Base-by-base conservation (phyloP, 768 basidiomycete species). In the Tephrocybe sp. region DNA sequence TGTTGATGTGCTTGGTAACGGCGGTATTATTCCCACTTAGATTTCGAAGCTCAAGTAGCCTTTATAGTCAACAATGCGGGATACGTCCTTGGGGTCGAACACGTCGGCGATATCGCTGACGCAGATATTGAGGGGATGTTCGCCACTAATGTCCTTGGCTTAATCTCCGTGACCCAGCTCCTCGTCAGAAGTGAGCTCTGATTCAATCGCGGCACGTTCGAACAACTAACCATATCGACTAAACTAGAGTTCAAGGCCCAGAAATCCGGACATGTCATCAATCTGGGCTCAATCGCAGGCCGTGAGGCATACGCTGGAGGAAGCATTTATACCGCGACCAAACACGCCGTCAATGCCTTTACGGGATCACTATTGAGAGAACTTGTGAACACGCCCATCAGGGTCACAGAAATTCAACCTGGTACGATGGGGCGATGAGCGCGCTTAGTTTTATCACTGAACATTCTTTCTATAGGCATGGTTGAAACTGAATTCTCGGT, bases 321-420 rank as follows among this genome's bases (percentile, higher is more conserved):
- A 7, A 79, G 86, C 54, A 89, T 98, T 58, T 98, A 97, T 69
- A 91, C 86, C 53, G 96, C 96, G 4, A 95, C 94, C 12, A 93
- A 93, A 61, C 78, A 82, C 56, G 91, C 90, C 18, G 87, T 99
- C 7, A 78, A 79, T 39, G 90, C 95, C 2, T 98, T 98, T 73
- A 89, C 84, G 19, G 84, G 83, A 31, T 79, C 87, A 5, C 71
- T 98, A 38, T 67, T 92, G 68, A 78, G 84, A 51, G 96, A 98
- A 65, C 76, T 98, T 28, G 94, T 98, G 27, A 85, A 91, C 63
- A 97, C 95, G 13, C 85, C 85, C 16, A 93, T 99, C 60, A 80
- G 97, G 45, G 95, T 98, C 5, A 88, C 92, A 6, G 93, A 98
- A 69, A 87, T 99, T 47, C 89, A 92, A 62, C 97, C 96, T 25